Evolutionary conservation across 2,329 filamentous ascomycete species (phyloP).

Genomic region (Parastagonospora avenae): DNA sequence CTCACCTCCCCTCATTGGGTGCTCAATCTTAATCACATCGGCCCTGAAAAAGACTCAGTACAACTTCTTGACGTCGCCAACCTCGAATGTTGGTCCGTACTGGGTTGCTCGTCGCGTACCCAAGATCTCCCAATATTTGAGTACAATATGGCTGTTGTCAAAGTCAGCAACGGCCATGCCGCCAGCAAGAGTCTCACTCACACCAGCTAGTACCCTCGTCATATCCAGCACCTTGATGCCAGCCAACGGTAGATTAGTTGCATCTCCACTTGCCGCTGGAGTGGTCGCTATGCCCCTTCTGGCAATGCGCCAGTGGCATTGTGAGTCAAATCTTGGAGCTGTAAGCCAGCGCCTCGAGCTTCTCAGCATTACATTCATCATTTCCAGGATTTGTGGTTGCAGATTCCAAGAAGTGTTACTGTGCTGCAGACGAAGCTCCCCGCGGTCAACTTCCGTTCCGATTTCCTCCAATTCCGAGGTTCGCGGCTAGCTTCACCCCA

Average conservation of each 20-base stretch:
- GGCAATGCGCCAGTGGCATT: constrained; percentile 5
- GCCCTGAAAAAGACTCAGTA: constrained; percentile 61
- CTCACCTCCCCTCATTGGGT: constrained; percentile 63
- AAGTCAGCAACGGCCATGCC: constrained; percentile 19
- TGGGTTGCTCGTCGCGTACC: constrained; percentile 63
- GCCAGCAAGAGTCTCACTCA: constrained; percentile 54
- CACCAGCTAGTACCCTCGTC: constrained; percentile 93
- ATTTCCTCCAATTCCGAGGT: constrained; percentile 22
- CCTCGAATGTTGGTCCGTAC: constrained; percentile 43
- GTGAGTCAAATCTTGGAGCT: constrained; percentile 2
- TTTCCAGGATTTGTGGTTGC: constrained; percentile 3
- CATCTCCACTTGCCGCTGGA: constrained; percentile 38
- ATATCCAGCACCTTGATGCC: constrained; percentile 93
- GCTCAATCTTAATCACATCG: constrained; percentile 96
- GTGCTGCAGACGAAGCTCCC: constrained; percentile 1
- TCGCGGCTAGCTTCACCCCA: constrained; percentile 25
- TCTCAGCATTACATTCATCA: constrained; percentile 18
- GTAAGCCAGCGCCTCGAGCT: constrained; percentile 19
- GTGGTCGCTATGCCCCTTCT: constrained; percentile 51
- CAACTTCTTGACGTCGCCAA: constrained; percentile 26
- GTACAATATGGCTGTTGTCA: constrained; percentile 84
- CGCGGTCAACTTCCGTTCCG: constrained; percentile 16
- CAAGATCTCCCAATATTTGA: constrained; percentile 93
- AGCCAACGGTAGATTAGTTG: constrained; percentile 70
- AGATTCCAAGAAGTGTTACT: no score